Conservation (phyloP, 2,329 filamentous ascomycete genomes). For the Colletotrichum euphorbiae region DNA sequence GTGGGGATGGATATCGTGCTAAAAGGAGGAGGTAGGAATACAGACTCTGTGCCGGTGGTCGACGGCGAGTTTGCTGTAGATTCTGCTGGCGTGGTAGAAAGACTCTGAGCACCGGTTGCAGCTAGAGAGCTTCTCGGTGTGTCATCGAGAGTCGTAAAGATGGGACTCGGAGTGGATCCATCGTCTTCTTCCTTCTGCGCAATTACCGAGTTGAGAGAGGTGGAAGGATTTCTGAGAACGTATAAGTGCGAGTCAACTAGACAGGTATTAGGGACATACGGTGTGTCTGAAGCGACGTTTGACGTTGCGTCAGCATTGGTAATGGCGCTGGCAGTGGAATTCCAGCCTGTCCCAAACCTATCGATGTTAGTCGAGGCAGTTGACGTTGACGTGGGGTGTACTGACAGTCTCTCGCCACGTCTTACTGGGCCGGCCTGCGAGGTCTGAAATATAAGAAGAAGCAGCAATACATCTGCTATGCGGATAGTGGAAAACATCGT, state of each 20-base stretch:
- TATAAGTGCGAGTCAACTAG: constrained; percentile 4
- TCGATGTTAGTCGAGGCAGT: not conserved
- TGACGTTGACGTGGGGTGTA: not conserved
- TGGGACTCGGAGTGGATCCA: constrained; percentile 36
- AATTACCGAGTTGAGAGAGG: not conserved
- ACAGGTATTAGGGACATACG: not conserved
- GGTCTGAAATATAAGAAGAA: constrained; percentile 35
- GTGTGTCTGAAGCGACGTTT: not conserved
- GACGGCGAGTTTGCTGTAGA: not conserved
- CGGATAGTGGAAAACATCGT: constrained; percentile 24
- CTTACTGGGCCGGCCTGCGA: constrained; percentile 41
- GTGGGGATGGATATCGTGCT: constrained; percentile 10
- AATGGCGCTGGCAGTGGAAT: constrained; percentile 13
- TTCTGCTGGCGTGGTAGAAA: not conserved
- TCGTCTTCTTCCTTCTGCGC: constrained; percentile 30
- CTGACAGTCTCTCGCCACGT: constrained; percentile 34
- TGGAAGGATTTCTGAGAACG: not conserved
- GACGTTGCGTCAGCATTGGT: not conserved
- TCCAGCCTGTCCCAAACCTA: constrained; percentile 26
- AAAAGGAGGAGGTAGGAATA: constrained; percentile 10
- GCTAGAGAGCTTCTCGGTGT: not conserved
- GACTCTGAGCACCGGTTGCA: constrained; percentile 1
- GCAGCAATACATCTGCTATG: constrained; percentile 30
- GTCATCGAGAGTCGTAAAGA: constrained; percentile 37
- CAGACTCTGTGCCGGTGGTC: not conserved